phyloP scores from a whole-genome alignment of 805 yeast species.

The Peterozyma toletana region DNA sequence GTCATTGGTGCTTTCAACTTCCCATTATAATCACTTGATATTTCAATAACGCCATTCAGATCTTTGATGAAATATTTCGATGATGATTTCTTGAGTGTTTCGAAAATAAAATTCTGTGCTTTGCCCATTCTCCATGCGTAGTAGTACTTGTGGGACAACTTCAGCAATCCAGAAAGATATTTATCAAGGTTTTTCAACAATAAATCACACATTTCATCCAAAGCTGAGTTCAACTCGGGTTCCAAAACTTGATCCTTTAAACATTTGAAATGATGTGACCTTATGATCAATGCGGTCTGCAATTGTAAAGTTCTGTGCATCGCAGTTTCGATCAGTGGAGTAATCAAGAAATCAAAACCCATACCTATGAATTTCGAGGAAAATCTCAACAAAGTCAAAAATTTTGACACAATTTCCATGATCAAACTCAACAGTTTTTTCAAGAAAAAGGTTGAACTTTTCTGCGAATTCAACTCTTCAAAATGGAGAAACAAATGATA shows the following conservation, averaged over 20 bases:
- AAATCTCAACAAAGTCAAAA: conserved; percentile 15
- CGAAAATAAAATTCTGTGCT: conserved; percentile 38
- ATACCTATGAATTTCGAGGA: conserved; percentile 19
- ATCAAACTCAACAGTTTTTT: background rate
- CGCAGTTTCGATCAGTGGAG: conserved; percentile 26
- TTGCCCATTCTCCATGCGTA: conserved; percentile 65
- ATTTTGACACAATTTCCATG: background rate
- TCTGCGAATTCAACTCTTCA: background rate
- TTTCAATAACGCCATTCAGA: too few species aligned
- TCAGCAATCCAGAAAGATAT: conserved; percentile 31
- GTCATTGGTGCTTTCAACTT: too few species aligned
- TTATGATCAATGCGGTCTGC: conserved; percentile 18
- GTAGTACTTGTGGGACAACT: conserved; percentile 49
- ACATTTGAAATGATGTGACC: conserved; percentile 20
- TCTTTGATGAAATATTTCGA: background rate
- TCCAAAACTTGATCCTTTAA: conserved; percentile 2
- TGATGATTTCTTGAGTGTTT: conserved; percentile 19
- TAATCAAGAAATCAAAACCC: conserved; percentile 31
- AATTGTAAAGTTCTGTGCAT: conserved; percentile 30
- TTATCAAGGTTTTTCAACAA: conserved; percentile 32
- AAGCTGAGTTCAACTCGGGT: conserved; percentile 6
- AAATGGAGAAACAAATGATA: conserved; percentile 3
- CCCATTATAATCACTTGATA: too few species aligned
- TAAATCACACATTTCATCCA: conserved; percentile 19
- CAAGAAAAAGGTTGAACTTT: background rate